These are phyloP conservation scores for Lagenaria siceraria DNA, from an alignment of 306 rosid species.

Conservation along the genomic window DNA sequence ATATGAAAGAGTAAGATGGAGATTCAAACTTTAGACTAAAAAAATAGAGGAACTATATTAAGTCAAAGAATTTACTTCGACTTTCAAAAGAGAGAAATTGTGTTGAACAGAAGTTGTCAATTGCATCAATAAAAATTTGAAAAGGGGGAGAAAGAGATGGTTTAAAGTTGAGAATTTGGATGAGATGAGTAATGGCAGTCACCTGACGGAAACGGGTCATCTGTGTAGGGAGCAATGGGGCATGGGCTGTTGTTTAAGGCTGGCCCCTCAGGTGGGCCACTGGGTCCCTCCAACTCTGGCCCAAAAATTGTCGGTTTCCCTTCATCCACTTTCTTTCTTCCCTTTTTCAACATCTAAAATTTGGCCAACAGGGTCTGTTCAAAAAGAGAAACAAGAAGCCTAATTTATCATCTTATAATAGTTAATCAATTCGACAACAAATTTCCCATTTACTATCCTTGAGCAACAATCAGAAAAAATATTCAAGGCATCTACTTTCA, in stretches of 20 bases:
- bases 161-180: background rate
- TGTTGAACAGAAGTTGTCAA: background rate
- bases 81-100: background rate
- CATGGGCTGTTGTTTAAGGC: background rate
- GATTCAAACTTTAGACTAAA: background rate
- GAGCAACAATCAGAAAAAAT: background rate
- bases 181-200: background rate
- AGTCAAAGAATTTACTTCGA: background rate
- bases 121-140: background rate
- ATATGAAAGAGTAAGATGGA: background rate
- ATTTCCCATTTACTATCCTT: background rate
- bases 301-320: constrained; percentile 4
- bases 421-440: background rate
- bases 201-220: background rate
- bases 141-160: background rate
- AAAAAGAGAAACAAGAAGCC: background rate
- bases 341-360: background rate
- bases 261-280: background rate
- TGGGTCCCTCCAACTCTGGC: background rate
- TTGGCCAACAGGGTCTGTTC: too few relatives aligned
- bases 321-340: background rate
- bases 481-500: background rate
- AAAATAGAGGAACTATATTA: background rate
- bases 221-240: background rate
- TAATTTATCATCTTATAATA: background rate